A percentile compares a stretch with the other conserved stretches of the same genome.
Conservation (phyloP, 768 basidiomycete genomes). For the Kwoniella pini region DNA sequence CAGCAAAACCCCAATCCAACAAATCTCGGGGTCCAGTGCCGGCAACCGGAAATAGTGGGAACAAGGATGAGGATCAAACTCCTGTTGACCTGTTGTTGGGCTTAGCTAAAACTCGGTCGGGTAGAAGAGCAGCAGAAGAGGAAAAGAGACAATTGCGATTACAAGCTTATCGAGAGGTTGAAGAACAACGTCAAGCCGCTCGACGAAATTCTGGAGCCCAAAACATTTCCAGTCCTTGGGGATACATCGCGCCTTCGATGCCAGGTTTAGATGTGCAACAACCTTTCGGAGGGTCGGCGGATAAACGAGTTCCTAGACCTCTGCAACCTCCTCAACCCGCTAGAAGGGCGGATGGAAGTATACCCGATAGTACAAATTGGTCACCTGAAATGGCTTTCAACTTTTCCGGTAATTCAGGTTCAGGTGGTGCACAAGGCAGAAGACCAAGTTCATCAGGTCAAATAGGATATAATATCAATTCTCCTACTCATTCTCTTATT, state of each 20-base stretch:
- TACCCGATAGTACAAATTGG: conserved; percentile 24
- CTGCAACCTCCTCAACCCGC: conserved; percentile 40
- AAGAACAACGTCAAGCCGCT: conserved; percentile 32
- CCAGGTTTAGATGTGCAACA: conserved; percentile 53
- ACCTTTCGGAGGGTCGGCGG: conserved; percentile 38
- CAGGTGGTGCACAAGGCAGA: neutral
- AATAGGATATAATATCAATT: conserved; percentile 6
- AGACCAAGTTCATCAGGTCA: conserved; percentile 6
- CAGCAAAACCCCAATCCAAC: conserved; percentile 42
- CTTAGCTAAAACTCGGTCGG: conserved; percentile 45
- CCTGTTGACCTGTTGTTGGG: conserved; percentile 48
- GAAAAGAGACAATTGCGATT: conserved; percentile 41
- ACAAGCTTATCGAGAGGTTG: conserved; percentile 40
- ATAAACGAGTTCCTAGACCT: conserved; percentile 38
- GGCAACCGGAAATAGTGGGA: neutral
- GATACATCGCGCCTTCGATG: conserved; percentile 51
- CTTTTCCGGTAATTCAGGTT: neutral
- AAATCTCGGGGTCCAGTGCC: conserved; percentile 6
- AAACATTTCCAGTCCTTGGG: conserved; percentile 42
- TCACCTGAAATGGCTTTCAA: conserved; percentile 22
- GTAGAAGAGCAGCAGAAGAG: conserved; percentile 48
- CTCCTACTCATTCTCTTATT: neutral
- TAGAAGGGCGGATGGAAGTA: conserved; percentile 15
- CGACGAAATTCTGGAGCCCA: conserved; percentile 8
- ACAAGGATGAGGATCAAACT: conserved; percentile 33